Evolutionary conservation across 192 early-diverging fungal species (phyloP).

Genomic region (Kickxella alabastrina): DNA sequence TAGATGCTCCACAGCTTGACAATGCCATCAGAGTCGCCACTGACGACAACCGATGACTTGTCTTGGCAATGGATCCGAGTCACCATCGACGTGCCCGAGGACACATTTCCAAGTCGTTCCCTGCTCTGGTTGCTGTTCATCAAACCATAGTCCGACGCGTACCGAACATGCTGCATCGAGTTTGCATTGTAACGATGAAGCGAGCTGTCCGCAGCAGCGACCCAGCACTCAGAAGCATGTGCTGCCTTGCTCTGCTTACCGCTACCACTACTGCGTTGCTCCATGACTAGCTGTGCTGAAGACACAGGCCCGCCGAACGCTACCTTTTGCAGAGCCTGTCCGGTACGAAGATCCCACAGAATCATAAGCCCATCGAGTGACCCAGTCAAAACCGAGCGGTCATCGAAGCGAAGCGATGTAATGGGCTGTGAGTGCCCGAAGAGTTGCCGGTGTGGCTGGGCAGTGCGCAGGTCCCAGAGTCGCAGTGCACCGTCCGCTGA

Average conservation of each 20-base stretch:
- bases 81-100: conserved; percentile 1
- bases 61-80: conserved; percentile 11
- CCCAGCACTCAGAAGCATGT: conserved; percentile 55
- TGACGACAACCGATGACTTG: conserved; percentile 39
- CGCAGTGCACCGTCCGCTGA: conserved; percentile 68
- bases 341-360: conserved; percentile 77
- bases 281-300: conserved; percentile 27
- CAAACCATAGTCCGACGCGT: conserved; percentile 47
- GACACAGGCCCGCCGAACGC: conserved; percentile 55
- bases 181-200: conserved; percentile 58
- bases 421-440: conserved; percentile 61
- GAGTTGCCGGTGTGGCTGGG: conserved; percentile 68
- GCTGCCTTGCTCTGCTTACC: conserved; percentile 8
- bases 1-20: conserved; percentile 67
- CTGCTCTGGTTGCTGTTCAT: conserved; percentile 46
- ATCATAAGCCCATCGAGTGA: conserved; percentile 62
- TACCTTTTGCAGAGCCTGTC: conserved; percentile 57
- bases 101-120: conserved; percentile 5
- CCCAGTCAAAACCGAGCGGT: conserved; percentile 67
- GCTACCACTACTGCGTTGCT: too few species aligned
- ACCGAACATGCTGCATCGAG: conserved; percentile 59
- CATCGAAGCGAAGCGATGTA: conserved; percentile 64
- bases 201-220: conserved; percentile 48
- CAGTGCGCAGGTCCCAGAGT: conserved; percentile 78
- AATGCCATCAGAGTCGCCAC: conserved; percentile 60